These are phyloP conservation scores for Debaryomycetaceae sp. DNA, from an alignment of 1,139 yeast species.

Conservation along the genomic window DNA sequence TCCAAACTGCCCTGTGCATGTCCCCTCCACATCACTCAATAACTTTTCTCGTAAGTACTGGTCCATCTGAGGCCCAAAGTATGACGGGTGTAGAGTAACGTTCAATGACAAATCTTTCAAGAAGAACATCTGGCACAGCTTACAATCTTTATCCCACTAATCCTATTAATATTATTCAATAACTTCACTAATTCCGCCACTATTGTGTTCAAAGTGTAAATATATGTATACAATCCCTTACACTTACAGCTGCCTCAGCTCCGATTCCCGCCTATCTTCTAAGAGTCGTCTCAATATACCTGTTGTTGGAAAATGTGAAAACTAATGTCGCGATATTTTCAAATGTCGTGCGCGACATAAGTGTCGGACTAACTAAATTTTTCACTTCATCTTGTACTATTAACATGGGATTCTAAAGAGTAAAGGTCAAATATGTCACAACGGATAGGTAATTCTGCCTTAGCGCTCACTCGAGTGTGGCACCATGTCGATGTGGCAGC, in stretches of 20 bases:
- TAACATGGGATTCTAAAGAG: not conserved
- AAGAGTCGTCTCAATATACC: not conserved
- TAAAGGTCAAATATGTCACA: slow-evolving; percentile 46
- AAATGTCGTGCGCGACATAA: slow-evolving; percentile 7
- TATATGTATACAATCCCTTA: not conserved
- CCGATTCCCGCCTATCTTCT: not conserved
- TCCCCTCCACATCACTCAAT: slow-evolving; percentile 95
- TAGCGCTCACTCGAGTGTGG: slow-evolving; percentile 87
- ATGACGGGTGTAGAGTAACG: slow-evolving; percentile 93
- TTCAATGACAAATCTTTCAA: slow-evolving; percentile 85
- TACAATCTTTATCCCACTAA: not conserved
- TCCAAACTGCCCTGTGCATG: slow-evolving; percentile 98
- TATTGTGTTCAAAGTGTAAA: not conserved
- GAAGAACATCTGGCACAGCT: slow-evolving; percentile 34
- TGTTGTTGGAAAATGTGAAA: slow-evolving; percentile 1
- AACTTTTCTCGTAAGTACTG: slow-evolving; percentile 86
- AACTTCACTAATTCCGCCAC: not conserved
- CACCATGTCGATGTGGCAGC: slow-evolving; percentile 90
- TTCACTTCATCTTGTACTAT: slow-evolving; percentile 2
- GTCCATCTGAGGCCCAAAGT: slow-evolving; percentile 97
- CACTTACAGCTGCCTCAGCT: not conserved
- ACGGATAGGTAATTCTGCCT: slow-evolving; percentile 58
- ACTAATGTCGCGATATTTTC: slow-evolving; percentile 1
- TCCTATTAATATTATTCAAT: not conserved
- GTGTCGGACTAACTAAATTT: slow-evolving; percentile 3